A percentile compares a stretch with the other conserved stretches of the same genome.
Evolutionary conservation across 345 rosid genomes (phyloP).

Genomic region (Triadica sebifera): DNA sequence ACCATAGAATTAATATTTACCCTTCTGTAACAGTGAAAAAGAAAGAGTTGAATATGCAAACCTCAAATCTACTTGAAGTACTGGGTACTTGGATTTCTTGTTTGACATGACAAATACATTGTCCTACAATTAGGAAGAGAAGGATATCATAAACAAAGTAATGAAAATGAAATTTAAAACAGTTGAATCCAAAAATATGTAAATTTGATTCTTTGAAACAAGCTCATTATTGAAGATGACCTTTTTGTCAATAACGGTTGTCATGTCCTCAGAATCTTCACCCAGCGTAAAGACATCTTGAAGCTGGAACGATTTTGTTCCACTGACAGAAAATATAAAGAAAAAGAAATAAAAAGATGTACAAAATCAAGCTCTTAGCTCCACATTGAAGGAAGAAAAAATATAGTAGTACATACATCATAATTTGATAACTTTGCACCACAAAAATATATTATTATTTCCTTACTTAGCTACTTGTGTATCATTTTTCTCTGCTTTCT

Average conservation of each 20-base stretch:
- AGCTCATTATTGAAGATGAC: conserved; percentile 28
- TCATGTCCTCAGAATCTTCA: conserved; percentile 87
- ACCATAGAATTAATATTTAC: neutral
- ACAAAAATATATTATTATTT: conserved; percentile 9
- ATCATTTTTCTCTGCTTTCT: conserved; percentile 76
- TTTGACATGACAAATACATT: conserved; percentile 97
- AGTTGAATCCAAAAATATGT: neutral
- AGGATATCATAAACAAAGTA: neutral
- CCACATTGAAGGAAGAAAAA: neutral
- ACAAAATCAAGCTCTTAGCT: conserved; percentile 1
- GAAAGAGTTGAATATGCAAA: conserved; percentile 23
- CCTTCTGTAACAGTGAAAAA: conserved; percentile 5
- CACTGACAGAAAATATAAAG: conserved; percentile 37
- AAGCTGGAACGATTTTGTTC: conserved; percentile 75
- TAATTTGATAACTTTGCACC: conserved; percentile 8
- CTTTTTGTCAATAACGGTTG: conserved; percentile 92
- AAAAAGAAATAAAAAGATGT: neutral
- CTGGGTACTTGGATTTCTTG: conserved; percentile 94
- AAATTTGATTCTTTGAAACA: conserved; percentile 1
- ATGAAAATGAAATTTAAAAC: neutral
- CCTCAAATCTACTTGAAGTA: conserved; percentile 99
- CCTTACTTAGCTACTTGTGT: conserved; percentile 69
- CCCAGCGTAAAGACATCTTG: conserved; percentile 93
- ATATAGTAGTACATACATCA: neutral
- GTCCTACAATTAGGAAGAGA: conserved; percentile 49